Evolutionary conservation across 495 filamentous ascomycete genomes (phyloP), one percentile per base, ranked within the genome.

Genomic region (Annulohypoxylon stygium): DNA sequence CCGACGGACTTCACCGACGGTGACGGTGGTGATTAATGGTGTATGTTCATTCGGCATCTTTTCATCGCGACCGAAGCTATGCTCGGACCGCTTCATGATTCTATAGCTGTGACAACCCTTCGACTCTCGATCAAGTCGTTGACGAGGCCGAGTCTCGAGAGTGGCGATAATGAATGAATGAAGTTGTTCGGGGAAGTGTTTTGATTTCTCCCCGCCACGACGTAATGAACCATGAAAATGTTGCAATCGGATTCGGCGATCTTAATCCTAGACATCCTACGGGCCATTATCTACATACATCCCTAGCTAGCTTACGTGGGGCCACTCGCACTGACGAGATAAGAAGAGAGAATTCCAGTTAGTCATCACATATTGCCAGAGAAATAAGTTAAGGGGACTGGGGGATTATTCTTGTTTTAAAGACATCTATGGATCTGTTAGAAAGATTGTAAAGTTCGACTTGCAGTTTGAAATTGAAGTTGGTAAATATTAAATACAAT

Each of bases 11-110:
- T 82, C 78, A 33, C 75, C 80, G 16, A 90, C 84, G 25, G 78
- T 81, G 47, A 92, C 88, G 25, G 86, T 87, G 61, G 83, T 78
- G 61, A 93, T 81, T 71, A 93, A 83, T 30, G 90, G 91, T 16
- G 89, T 90, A 18, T 78, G 78, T 71, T 93, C 91, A 37, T 81
- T 82, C 39, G 84, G 80, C 88, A 88, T 89, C 71, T 78, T 79
- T 41, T 70, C 61, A 61, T 75, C 67, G 54, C 53, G 59, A 39
- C 66, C 50, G 41, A 41, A 36, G 8, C 25, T 6, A 61, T 51
- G 25, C 41, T 59, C 33, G 59, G 67, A n/a, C 50, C 26, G 63
- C 34, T 37, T 57, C 72, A 70, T 75, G 67, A 64, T 48, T 41
- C 47, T 51, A n/a, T 30, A 30, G 30, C 3, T 30, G 30, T 6